Evolutionary conservation across 805 yeast genomes (phyloP), one percentile per base, ranked within the genome.

Genomic region (Saccharomycopsis olivae): DNA sequence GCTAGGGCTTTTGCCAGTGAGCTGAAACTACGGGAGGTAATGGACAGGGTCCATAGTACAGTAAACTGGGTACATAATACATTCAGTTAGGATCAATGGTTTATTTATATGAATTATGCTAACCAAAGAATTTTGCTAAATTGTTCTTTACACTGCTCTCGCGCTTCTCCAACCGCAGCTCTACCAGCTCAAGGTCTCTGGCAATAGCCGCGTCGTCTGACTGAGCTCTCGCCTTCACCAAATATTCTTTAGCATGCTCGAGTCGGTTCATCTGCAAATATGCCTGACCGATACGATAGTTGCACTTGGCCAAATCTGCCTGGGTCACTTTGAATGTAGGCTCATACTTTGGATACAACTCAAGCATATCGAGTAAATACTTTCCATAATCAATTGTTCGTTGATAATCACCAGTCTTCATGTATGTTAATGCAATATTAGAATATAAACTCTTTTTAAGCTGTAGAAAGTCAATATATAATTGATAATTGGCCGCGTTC

Each of bases 121-220:
- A 6, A 8, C 27, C 27, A 51, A 82, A 82, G 54, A 82, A 81
- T 53, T 75, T 79, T 14, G 85, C 68, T 47, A 74, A 71, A 43
- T 66, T 73, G 36, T 68, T 67, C 52, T 65, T 71, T 44, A 75
- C 77, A 13, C 62, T 64, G 29, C 64, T 61, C 52, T 71, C 76
- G 29, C 60, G 57, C 25, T 61, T 58, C 19, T 65, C 64, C 2
- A 73, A 48, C 18, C 63, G 24, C 6, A 50, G 52, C 45, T 72
- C 66, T 1, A 68, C 68, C 10, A 51, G 54, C 23, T 55, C 55
- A 20, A 73, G 51, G 46, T 72, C 80, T 18, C 51, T 55, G 13
- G 52, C 55, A 5, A 80, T 71, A 1, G 59, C 64, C 14, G 58
- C 55, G 53, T 82, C 89, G 2, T 59, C 51, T 11, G 76, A 73